Percentiles rank a stretch among this genome's conserved stretches.
Evolutionary conservation across 768 basidiomycete genomes (phyloP).

Genomic region (Russula earlei): DNA sequence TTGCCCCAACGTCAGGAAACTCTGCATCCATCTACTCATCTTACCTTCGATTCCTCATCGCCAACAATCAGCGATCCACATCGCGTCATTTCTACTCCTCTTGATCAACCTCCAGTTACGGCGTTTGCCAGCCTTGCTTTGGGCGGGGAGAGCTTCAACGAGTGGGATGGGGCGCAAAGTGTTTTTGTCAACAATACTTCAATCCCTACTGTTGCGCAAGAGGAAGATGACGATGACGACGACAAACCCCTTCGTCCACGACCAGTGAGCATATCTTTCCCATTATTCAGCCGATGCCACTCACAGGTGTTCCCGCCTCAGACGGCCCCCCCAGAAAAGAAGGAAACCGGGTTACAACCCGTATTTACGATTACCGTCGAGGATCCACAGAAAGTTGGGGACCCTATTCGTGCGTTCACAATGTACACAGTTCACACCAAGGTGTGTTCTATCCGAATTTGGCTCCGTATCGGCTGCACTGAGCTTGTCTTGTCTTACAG

Average conservation of each 20-base stretch:
- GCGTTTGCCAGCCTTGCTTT: constrained; percentile 38
- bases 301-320: constrained; percentile 2
- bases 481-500: constrained; percentile 28
- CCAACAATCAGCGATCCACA: constrained; percentile 4
- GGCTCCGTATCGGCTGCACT: neutral
- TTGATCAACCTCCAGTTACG: constrained; percentile 24
- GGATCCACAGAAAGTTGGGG: constrained; percentile 96
- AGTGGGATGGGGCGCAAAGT: constrained; percentile 39
- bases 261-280: constrained; percentile 21
- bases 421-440: constrained; percentile 95
- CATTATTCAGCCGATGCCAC: neutral
- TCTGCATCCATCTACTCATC: constrained; percentile 6
- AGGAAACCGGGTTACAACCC: constrained; percentile 46
- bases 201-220: neutral
- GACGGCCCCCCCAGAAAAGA: constrained; percentile 19
- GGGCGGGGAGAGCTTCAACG: constrained; percentile 37
- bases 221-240: constrained; percentile 25
- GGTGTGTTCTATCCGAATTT: constrained; percentile 33
- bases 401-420: constrained; percentile 85
- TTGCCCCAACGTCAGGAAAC: constrained; percentile 18
- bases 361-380: constrained; percentile 86
- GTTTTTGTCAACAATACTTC: constrained; percentile 26
- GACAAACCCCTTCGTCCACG: constrained; percentile 26
- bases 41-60: neutral
- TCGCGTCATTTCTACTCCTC: constrained; percentile 23